Conservation (phyloP, 768 basidiomycete genomes). For the Boletellus sp. region DNA sequence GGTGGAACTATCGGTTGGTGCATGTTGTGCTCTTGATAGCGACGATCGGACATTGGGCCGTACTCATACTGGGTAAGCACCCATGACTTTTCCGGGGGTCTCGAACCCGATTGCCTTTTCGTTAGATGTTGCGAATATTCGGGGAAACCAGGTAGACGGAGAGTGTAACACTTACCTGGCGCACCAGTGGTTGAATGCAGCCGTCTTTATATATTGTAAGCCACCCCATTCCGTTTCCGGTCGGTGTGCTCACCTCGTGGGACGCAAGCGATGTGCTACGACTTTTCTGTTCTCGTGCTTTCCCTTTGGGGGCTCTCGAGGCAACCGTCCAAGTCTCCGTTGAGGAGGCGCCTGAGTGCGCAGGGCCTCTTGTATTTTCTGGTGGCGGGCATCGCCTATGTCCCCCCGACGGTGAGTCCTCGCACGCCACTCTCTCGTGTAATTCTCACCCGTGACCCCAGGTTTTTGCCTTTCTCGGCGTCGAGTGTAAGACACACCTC, state of each 20-base stretch:
- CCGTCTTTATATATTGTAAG: constrained; percentile 21
- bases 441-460: neutral
- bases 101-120: neutral
- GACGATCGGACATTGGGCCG: constrained; percentile 22
- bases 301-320: constrained; percentile 15
- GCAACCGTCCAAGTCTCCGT: constrained; percentile 10
- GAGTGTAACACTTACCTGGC: neutral
- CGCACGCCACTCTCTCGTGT: too few relatives aligned
- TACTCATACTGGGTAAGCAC: constrained; percentile 14
- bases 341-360: constrained; percentile 13
- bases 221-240: neutral
- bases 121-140: constrained; percentile 15
- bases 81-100: neutral
- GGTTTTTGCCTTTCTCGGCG: constrained; percentile 12
- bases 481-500: neutral
- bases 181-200: constrained; percentile 1
- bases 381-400: constrained; percentile 13
- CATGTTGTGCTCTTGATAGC: constrained; percentile 10
- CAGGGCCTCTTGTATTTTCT: constrained; percentile 24
- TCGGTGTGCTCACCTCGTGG: neutral
- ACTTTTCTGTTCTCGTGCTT: constrained; percentile 21
- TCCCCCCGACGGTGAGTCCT: constrained; percentile 11
- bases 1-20: constrained; percentile 19
- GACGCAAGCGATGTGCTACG: constrained; percentile 18
- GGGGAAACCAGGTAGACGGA: neutral